Evolutionary conservation across 2,329 filamentous ascomycete species (phyloP).

Genomic region (Ceratocystis cubensis): DNA sequence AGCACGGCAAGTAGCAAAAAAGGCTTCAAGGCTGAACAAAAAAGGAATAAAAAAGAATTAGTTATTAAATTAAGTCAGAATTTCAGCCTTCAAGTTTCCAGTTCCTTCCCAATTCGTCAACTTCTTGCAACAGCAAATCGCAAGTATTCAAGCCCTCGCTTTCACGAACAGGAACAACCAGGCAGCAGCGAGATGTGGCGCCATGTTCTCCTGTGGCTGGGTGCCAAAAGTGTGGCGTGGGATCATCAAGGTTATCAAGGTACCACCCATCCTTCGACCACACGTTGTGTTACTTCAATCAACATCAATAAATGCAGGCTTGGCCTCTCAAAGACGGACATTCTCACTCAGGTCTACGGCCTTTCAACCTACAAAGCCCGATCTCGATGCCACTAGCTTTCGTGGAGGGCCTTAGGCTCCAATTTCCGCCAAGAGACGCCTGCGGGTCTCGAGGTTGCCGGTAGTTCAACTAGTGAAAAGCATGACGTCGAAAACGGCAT

Average conservation of each 20-base stretch:
- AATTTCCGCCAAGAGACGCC: background rate
- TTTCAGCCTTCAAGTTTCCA: background rate
- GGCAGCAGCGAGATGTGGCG: slow-evolving; percentile 1
- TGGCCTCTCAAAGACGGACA: too few species aligned
- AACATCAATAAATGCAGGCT: background rate
- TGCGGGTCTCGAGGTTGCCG: background rate
- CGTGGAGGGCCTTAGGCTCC: background rate
- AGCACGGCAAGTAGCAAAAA: background rate
- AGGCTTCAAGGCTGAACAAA: background rate
- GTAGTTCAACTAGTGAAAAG: background rate
- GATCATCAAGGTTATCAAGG: slow-evolving; percentile 7
- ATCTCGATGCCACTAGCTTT: background rate
- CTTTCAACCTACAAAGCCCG: too few species aligned
- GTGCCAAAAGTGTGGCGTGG: background rate
- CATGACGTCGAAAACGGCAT: background rate
- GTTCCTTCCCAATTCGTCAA: background rate
- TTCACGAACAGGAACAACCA: background rate
- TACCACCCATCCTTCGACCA: background rate
- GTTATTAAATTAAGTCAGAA: background rate
- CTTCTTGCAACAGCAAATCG: background rate
- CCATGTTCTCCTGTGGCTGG: background rate
- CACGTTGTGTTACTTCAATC: background rate
- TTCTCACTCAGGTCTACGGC: background rate
- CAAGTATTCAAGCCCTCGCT: background rate
- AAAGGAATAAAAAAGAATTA: background rate